Evolutionary conservation across 2,329 filamentous ascomycete species (phyloP).

Genomic region (Coleophoma crateriformis): DNA sequence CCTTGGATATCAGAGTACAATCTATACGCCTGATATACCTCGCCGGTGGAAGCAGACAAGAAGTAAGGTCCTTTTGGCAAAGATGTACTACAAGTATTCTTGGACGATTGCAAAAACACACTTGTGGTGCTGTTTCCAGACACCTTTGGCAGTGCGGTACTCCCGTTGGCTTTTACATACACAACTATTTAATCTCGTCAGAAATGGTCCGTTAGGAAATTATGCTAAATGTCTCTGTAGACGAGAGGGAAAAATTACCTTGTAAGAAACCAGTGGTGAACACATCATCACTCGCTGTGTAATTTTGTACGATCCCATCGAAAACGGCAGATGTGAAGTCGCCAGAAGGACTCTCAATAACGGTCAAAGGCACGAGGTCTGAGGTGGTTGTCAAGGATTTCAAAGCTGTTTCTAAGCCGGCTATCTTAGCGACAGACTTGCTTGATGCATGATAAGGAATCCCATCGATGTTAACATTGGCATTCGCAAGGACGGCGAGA

Average conservation of each 20-base stretch:
- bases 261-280: constrained; percentile 3
- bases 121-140: constrained; percentile 12
- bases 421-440: neutral
- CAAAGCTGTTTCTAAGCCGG: neutral
- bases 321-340: neutral
- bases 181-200: neutral
- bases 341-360: neutral
- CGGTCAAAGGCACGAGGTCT: constrained; percentile 3
- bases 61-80: constrained; percentile 45
- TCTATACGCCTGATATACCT: constrained; percentile 41
- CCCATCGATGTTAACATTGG: constrained; percentile 10
- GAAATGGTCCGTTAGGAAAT: neutral
- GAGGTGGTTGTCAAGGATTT: neutral
- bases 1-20: constrained; percentile 42
- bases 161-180: neutral
- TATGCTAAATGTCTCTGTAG: neutral
- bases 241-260: neutral
- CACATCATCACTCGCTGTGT: constrained; percentile 3
- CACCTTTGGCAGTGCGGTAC: neutral
- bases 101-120: constrained; percentile 12
- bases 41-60: constrained; percentile 33
- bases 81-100: constrained; percentile 7
- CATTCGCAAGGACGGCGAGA: neutral
- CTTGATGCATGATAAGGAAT: constrained; percentile 18
- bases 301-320: constrained; percentile 1